A percentile compares a stretch with the other conserved stretches of the same genome.
Conservation (phyloP, 2,329 filamentous ascomycete species). For the Hymenoscyphus occultus region DNA sequence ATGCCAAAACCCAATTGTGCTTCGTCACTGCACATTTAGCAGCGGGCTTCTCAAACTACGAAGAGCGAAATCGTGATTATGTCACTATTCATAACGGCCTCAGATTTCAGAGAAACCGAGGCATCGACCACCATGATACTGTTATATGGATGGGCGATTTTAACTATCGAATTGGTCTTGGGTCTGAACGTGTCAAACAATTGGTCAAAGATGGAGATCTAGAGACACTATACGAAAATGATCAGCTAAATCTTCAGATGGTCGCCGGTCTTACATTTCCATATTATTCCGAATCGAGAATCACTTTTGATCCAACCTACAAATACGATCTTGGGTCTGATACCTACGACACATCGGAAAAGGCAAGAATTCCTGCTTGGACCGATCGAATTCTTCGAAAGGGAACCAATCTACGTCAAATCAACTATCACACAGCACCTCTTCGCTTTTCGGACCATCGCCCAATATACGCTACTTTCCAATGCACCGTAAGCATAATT, state of each 20-base stretch:
- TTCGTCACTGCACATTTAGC: conserved; percentile 96
- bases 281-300: conserved; percentile 85
- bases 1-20: conserved; percentile 86
- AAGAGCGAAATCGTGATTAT: conserved; percentile 95
- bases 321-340: conserved; percentile 90
- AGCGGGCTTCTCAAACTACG: conserved; percentile 93
- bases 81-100: conserved; percentile 64
- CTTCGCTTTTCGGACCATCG: conserved; percentile 91
- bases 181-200: conserved; percentile 71
- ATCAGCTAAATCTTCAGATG: conserved; percentile 97
- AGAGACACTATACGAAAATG: conserved; percentile 81
- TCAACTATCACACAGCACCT: conserved; percentile 77
- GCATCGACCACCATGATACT: conserved; percentile 84
- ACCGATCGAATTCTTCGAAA: conserved; percentile 90
- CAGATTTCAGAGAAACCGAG: conserved; percentile 84
- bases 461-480: conserved; percentile 89
- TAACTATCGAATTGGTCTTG: conserved; percentile 92
- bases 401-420: conserved; percentile 77
- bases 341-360: conserved; percentile 92
- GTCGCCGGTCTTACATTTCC: conserved; percentile 84
- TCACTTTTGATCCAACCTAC: conserved; percentile 90
- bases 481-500: conserved; percentile 77
- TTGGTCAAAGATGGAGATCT: conserved; percentile 72
- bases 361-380: conserved; percentile 93
- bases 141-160: conserved; percentile 97